phyloP scores from a whole-genome alignment of 495 filamentous ascomycete species.

The Daldinia bambusicola region DNA sequence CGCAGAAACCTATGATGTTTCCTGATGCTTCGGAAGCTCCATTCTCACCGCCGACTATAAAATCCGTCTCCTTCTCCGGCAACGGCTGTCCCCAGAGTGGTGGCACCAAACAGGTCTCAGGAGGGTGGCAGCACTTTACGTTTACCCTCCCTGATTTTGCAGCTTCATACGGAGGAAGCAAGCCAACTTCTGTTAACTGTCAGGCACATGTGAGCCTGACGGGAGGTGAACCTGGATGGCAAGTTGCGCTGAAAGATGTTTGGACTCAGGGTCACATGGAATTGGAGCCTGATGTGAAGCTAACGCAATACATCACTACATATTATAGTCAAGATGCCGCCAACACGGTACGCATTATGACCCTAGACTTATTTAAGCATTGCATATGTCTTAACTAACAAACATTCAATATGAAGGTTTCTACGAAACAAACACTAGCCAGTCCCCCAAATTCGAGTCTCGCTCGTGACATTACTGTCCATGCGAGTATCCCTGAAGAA shows the following conservation, averaged over 20 bases:
- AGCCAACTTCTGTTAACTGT: constrained; percentile 32
- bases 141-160: constrained; percentile 51
- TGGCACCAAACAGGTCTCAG: constrained; percentile 32
- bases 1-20: constrained; percentile 9
- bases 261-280: constrained; percentile 51
- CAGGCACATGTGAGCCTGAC: constrained; percentile 27
- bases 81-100: constrained; percentile 55
- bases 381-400: not conserved
- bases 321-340: constrained; percentile 50
- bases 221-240: constrained; percentile 30
- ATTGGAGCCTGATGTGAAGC: constrained; percentile 48
- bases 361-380: not conserved
- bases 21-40: constrained; percentile 22
- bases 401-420: not conserved
- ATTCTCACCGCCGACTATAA: constrained; percentile 32
- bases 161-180: constrained; percentile 48
- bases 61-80: constrained; percentile 63
- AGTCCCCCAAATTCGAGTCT: constrained; percentile 14
- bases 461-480: constrained; percentile 14
- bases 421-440: constrained; percentile 8
- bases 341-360: constrained; percentile 30
- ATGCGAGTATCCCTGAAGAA: constrained; percentile 24
- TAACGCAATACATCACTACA: constrained; percentile 48
- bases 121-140: constrained; percentile 44
- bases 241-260: constrained; percentile 37